A percentile compares a stretch with the other conserved stretches of the same genome.
Evolutionary conservation across 257 asterid species (phyloP).

Genomic region (Nicotiana tomentosiformis): DNA sequence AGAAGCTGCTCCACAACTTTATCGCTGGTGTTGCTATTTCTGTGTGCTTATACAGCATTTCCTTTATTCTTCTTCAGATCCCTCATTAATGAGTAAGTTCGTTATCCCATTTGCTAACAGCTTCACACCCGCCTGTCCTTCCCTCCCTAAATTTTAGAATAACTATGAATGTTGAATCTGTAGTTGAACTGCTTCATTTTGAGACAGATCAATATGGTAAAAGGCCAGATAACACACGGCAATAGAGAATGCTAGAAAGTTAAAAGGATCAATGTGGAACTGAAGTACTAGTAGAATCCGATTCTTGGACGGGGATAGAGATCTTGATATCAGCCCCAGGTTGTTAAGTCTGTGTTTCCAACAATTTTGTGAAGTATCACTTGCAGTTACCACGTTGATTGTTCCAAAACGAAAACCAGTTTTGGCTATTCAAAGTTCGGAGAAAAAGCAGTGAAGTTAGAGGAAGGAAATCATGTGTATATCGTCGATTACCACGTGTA

Average conservation of each 20-base stretch:
- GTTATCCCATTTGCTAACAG: background rate
- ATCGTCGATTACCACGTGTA: background rate
- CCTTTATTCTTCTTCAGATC: slow-evolving; percentile 72
- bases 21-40: slow-evolving; percentile 55
- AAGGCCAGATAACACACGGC: background rate
- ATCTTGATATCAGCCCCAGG: background rate
- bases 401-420: background rate
- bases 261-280: slow-evolving; percentile 12
- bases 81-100: slow-evolving; percentile 47
- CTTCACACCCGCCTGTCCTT: background rate
- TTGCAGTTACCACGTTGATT: background rate
- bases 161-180: background rate
- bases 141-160: background rate
- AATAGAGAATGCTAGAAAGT: slow-evolving; percentile 15
- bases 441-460: background rate
- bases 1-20: slow-evolving; percentile 56
- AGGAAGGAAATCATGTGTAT: slow-evolving; percentile 2
- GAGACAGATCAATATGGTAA: background rate
- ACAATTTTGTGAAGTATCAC: slow-evolving; percentile 11
- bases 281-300: background rate
- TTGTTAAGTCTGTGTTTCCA: background rate
- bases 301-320: slow-evolving; percentile 2
- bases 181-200: background rate
- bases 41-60: slow-evolving; percentile 45
- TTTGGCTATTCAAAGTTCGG: background rate